Conservation (phyloP, 108 stramenopile species). For the Fistulifera solaris region DNA sequence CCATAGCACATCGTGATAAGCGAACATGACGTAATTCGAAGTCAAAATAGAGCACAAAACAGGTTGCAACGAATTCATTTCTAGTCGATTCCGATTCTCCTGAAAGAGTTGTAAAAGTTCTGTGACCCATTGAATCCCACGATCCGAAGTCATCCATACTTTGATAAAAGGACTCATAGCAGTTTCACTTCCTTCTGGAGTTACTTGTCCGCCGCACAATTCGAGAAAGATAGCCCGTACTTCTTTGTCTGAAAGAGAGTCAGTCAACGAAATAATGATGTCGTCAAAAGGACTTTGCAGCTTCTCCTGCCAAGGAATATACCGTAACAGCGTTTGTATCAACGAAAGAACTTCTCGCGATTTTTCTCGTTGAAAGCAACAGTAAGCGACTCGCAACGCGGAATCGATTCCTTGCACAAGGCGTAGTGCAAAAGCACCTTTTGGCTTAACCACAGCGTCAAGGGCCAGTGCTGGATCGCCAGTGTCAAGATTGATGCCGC, state of each 20-base stretch:
- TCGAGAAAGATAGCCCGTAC: not conserved
- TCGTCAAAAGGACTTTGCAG: not conserved
- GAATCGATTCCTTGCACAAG: no score
- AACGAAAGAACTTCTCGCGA: not conserved
- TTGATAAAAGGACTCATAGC: not conserved
- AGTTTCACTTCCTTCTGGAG: not conserved
- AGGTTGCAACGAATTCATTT: not conserved
- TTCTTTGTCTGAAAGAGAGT: not conserved
- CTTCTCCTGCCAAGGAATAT: not conserved
- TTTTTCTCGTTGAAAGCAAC: not conserved
- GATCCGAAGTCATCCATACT: not conserved
- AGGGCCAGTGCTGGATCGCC: not conserved
- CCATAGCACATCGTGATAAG: not conserved
- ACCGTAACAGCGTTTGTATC: not conserved
- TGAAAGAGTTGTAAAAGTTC: not conserved
- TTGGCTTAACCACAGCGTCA: not conserved
- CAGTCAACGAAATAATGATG: not conserved
- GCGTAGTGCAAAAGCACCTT: not conserved
- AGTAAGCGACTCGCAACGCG: not conserved
- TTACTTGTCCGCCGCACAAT: not conserved
- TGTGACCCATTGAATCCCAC: not conserved
- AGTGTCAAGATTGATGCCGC: not conserved
- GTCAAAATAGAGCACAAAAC: conserved; percentile 3
- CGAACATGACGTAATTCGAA: not conserved
- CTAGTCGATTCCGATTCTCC: not conserved